Percentiles rank a stretch among this genome's conserved stretches.
These are phyloP conservation scores for Sporothrix protearum DNA, from an alignment of 2,329 filamentous ascomycete genomes.

Conservation along the genomic window DNA sequence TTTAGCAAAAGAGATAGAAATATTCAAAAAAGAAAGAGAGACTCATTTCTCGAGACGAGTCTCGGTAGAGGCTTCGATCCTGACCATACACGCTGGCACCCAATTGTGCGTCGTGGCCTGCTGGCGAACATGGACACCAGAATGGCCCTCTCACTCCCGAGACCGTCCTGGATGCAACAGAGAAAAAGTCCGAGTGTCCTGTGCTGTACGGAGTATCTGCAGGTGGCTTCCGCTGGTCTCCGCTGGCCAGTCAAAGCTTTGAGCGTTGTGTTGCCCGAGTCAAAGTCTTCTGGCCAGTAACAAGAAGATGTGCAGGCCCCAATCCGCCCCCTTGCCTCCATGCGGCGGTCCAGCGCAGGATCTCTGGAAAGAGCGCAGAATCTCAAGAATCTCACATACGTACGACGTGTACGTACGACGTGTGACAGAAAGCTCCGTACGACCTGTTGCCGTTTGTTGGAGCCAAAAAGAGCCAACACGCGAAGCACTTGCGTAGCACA, in stretches of 20 bases:
- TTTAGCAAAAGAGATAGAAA: no score
- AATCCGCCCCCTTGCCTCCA: background rate
- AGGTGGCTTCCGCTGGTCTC: background rate
- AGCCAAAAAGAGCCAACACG: background rate
- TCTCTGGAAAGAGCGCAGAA: background rate
- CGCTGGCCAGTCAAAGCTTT: background rate
- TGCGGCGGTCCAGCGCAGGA: slow-evolving; percentile 1
- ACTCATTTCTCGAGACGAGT: no score
- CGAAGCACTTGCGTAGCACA: background rate
- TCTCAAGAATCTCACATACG: background rate
- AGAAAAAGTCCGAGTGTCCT: background rate
- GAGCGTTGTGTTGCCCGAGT: background rate
- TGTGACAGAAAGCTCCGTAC: background rate
- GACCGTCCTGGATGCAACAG: background rate
- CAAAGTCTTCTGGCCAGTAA: slow-evolving; percentile 14
- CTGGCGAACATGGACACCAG: slow-evolving; percentile 1
- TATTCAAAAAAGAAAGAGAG: no score
- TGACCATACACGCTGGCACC: no score
- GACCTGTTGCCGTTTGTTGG: background rate
- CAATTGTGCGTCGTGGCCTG: no score
- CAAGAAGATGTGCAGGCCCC: background rate
- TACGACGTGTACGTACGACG: background rate
- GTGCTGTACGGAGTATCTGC: background rate
- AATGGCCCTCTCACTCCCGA: slow-evolving; percentile 10
- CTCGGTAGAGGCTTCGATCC: no score